These are phyloP conservation scores for Agrostemma githago DNA, from an alignment of 148 eudicot genomes.

Conservation along the genomic window DNA sequence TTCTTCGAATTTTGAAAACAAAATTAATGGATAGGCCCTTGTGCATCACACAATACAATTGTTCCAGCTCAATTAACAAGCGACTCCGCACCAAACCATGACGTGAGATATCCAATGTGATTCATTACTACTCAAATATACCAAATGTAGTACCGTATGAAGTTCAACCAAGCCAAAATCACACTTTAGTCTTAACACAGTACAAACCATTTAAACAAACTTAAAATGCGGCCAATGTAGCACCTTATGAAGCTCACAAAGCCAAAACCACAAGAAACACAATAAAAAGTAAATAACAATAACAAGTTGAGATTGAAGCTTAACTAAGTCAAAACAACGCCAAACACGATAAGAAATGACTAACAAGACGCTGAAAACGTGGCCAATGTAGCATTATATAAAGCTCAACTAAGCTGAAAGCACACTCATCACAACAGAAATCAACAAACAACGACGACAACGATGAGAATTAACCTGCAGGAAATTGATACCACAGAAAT, in stretches of 20 bases:
- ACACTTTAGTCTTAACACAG: too few species aligned
- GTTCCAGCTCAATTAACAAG: neutral
- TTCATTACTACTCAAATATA: neutral
- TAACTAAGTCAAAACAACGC: neutral
- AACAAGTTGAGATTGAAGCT: neutral
- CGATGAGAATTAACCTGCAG: slow-evolving; percentile 40
- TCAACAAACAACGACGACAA: neutral
- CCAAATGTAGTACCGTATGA: too few species aligned
- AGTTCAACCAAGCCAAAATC: neutral
- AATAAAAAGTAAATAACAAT: too few species aligned
- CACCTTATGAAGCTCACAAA: too few species aligned
- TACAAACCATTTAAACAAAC: too few species aligned
- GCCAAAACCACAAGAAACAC: too few species aligned
- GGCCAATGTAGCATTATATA: neutral
- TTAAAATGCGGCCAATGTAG: too few species aligned
- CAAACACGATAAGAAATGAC: too few species aligned
- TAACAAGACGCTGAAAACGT: neutral
- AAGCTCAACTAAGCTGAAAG: neutral
- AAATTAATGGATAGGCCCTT: neutral
- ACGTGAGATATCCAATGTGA: neutral
- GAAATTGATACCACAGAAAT: neutral
- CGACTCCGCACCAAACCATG: too few species aligned
- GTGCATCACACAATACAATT: neutral
- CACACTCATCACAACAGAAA: neutral
- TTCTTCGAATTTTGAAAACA: neutral